Evolutionary conservation across 768 basidiomycete genomes (phyloP), one percentile per base, ranked within the genome.

Genomic region (Cubamyces lactineus): DNA sequence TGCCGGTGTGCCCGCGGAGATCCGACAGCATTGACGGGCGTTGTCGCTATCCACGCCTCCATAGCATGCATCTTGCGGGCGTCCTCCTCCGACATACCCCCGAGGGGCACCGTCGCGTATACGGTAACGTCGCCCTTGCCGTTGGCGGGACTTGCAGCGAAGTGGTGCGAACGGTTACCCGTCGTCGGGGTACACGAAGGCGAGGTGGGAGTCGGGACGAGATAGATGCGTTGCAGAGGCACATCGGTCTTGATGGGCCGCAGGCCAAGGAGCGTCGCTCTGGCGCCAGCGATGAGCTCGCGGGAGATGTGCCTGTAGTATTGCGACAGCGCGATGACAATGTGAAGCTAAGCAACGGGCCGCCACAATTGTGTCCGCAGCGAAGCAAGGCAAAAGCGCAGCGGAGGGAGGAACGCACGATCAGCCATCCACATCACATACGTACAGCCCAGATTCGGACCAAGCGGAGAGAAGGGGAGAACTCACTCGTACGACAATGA

Each of bases 31-130:
- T 50, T 17, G 57, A 47, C 5, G 30, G 67, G 53, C 12, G 56
- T 42, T 28, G 64, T 51, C 17, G 76, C 69, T 59, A 92, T 77
- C 90, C 89, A 91, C 11, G 86, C 88, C 67, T 89, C 88, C 53
- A 78, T 84, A 28, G 82, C 80, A 19, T 84, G 77, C 45, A 86
- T 66, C 39, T 80, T 77, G 19, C 77, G 72, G 1, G 83, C 84
- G 21, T 83, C 74, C 52, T 83, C 75, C 39, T 79, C 77, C 9
- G 89, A 81, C 11, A 91, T 74, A 13, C 82, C 78, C 61, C 74
- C 78, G 42, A 87, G 71, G 0, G 86, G 82, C 0, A 92, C 80
- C 13, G 88, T 87, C n/a, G 87, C 86, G 69, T 91, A 92, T n/a
- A 92, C 82, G 30, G 86, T 47, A 70, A 72, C 69, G 16, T 64